Base-by-base conservation (phyloP, 1,284 basidiomycete species). In the Albatrellus sp. region DNA sequence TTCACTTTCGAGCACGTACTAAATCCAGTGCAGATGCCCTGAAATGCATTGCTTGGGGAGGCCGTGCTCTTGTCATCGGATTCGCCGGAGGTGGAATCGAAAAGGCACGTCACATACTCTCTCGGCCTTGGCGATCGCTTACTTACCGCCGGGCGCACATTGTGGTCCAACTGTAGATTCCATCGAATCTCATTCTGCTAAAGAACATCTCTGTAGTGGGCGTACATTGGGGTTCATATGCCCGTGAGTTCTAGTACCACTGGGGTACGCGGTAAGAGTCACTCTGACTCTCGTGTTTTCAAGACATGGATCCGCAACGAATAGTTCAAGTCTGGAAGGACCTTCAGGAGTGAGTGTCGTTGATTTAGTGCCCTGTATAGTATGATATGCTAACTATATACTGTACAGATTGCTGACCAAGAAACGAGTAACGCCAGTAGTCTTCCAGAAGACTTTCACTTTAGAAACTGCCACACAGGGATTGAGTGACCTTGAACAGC, bases 11-110 rank as follows among this genome's bases (percentile, higher is more conserved):
- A 12, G 20, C n/a, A 38, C 14, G 3, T 5, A 38, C n/a, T 14
- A 16, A 38, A 12, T n/a, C 49, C 36, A 28, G 16, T 37, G 37
- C 43, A 82, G 85, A 88, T 55, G 78, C 75, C 28, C 59, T 96
- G 48, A 94, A 94, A 61, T 93, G 90, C 59, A 90, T 94, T 47
- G 88, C 86, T 1, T 97, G 91, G 83, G 94, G 94, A 61, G 90
- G 91, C 1, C 75, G 94, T 11, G 80, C 89, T 3, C 58, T 98
- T 16, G 87, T 98, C 20, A 83, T 98, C 44, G 94, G 94, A 13
- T 93, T 96, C 62, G 90, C 88, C 6, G 83, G 77, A 9, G 90
- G 92, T 9, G 62, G 67, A 7, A 96, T 98, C 50, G 93, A 98
- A 60, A 91, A 91, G 65, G 87, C 89, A 42, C 3, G 32, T 7